Percentiles rank a stretch among this genome's conserved stretches.
phyloP scores from a whole-genome alignment of 495 filamentous ascomycete genomes.

The Extremus antarcticus region DNA sequence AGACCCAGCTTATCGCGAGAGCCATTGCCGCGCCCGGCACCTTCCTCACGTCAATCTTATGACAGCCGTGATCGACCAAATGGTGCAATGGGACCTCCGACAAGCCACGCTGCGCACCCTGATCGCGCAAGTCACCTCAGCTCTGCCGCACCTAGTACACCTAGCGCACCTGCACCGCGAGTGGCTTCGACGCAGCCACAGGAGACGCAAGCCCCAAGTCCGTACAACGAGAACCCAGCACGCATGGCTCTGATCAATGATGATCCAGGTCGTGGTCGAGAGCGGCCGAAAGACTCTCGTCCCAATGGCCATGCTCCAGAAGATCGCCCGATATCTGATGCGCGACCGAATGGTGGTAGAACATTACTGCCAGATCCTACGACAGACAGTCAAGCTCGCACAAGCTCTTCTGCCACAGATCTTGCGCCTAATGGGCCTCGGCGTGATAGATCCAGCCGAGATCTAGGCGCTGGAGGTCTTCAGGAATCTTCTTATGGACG shows the following conservation, averaged over 20 bases:
- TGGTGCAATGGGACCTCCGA: not conserved
- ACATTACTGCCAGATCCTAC: not conserved
- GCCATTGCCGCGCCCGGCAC: not conserved
- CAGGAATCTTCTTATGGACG: constrained; percentile 34
- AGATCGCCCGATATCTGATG: not conserved
- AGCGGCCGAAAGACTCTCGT: not conserved
- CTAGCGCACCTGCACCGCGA: not conserved
- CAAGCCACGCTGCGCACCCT: not conserved
- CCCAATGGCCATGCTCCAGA: not conserved
- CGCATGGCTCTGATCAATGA: constrained; percentile 1
- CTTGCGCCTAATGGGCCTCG: constrained; percentile 8
- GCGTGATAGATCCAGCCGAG: constrained; percentile 19
- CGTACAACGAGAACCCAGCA: not conserved
- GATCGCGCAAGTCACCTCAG: not conserved
- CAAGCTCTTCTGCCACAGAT: not conserved
- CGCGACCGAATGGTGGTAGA: not conserved
- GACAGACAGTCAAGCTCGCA: not conserved
- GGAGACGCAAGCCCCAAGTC: no score
- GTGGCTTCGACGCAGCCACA: not conserved
- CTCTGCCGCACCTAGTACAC: not conserved
- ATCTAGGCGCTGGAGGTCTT: constrained; percentile 6
- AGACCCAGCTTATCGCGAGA: not conserved
- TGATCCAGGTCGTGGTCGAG: not conserved
- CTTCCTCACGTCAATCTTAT: constrained; percentile 2
- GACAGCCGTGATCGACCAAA: constrained; percentile 4